These are phyloP conservation scores for Phytophthora litchii DNA, from an alignment of 352 stramenopile species.

Conservation along the genomic window DNA sequence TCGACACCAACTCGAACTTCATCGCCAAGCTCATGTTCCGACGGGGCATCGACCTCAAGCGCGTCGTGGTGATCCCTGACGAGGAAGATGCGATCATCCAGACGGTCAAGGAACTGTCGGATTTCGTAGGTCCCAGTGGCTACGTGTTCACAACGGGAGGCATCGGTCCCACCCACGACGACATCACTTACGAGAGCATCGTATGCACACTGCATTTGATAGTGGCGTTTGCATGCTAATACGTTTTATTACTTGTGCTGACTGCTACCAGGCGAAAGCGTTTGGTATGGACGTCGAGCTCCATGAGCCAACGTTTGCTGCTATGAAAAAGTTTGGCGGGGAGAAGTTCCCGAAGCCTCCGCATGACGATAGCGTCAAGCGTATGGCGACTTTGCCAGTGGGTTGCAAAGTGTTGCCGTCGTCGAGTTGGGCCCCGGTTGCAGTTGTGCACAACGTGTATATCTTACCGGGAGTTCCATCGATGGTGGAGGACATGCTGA, in stretches of 20 bases:
- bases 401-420: conserved; percentile 60
- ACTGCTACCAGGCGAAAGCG: conserved; percentile 51
- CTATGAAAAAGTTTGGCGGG: conserved; percentile 53
- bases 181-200: conserved; percentile 85
- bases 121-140: conserved; percentile 68
- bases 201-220: conserved; percentile 11
- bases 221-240: conserved; percentile 34
- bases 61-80: conserved; percentile 79
- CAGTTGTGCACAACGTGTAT: conserved; percentile 79
- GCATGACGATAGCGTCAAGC: conserved; percentile 79
- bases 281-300: conserved; percentile 67
- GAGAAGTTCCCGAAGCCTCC: conserved; percentile 56
- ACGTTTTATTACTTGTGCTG: background rate
- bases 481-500: conserved; percentile 80
- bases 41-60: conserved; percentile 76
- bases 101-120: conserved; percentile 76
- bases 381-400: conserved; percentile 57
- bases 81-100: conserved; percentile 74
- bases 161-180: conserved; percentile 85
- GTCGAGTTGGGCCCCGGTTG: conserved; percentile 71
- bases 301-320: conserved; percentile 67
- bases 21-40: conserved; percentile 83
- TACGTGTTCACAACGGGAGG: conserved; percentile 87
- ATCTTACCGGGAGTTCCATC: conserved; percentile 78
- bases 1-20: conserved; percentile 88